Conservation (phyloP, 371 early-diverging fungal species). For the Mortierella sp. region DNA sequence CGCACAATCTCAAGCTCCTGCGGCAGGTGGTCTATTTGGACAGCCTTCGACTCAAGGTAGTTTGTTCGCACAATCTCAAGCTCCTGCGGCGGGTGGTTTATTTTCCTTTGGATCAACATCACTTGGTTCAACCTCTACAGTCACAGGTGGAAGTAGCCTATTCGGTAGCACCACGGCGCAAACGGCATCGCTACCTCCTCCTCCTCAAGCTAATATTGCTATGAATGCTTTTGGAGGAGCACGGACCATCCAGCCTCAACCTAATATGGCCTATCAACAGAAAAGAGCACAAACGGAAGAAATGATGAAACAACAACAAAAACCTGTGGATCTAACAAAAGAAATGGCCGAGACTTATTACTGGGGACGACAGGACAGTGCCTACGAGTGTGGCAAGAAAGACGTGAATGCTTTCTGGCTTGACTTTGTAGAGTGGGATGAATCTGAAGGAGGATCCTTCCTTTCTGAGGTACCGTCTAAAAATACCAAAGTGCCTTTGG, state of each 20-base stretch:
- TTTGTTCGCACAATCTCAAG: conserved; percentile 3
- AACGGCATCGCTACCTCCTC: not conserved
- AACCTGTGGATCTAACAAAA: conserved; percentile 54
- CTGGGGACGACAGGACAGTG: conserved; percentile 33
- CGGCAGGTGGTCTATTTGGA: conserved; percentile 4
- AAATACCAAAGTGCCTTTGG: too few species aligned
- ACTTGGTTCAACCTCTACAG: not conserved
- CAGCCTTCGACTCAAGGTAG: not conserved
- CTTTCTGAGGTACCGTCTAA: conserved; percentile 57
- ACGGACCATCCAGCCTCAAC: not conserved
- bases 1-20: not conserved
- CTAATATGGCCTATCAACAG: too few species aligned
- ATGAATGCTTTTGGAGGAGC: conserved; percentile 8
- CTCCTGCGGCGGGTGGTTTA: not conserved
- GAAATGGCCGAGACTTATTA: conserved; percentile 51
- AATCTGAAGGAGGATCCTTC: conserved; percentile 35
- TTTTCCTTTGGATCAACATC: conserved; percentile 6
- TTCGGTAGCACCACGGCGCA: conserved; percentile 9
- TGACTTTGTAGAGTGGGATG: conserved; percentile 60
- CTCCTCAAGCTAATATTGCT: too few species aligned
- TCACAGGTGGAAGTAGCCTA: not conserved
- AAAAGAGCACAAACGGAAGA: conserved; percentile 10
- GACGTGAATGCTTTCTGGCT: conserved; percentile 65
- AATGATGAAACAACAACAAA: conserved; percentile 29
- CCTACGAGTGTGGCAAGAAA: not conserved